Conservation (phyloP, 768 basidiomycete species). For the Piloderma croceum region DNA sequence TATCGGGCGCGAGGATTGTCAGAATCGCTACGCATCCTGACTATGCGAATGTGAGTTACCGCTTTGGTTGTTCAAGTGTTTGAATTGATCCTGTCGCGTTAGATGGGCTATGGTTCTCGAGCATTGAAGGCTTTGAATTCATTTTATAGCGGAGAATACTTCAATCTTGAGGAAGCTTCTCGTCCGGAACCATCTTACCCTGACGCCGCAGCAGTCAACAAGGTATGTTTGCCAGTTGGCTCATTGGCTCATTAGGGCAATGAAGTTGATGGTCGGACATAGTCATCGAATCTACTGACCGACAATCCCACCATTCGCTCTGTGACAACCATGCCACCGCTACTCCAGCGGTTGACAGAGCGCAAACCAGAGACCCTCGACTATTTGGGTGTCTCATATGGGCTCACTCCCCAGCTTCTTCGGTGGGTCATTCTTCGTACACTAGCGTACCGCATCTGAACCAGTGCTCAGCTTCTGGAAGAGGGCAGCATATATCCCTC, state of each 20-base stretch:
- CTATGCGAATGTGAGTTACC: constrained; percentile 69
- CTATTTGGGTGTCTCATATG: constrained; percentile 95
- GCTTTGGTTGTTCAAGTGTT: background rate
- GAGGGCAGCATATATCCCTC: constrained; percentile 81
- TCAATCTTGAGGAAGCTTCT: constrained; percentile 72
- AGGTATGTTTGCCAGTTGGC: background rate
- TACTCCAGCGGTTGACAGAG: constrained; percentile 86
- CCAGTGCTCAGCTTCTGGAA: constrained; percentile 78
- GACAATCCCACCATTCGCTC: constrained; percentile 75
- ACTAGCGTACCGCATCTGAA: background rate
- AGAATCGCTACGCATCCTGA: constrained; percentile 95
- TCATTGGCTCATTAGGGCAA: background rate
- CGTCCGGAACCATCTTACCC: constrained; percentile 53
- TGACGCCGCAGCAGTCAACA: constrained; percentile 44
- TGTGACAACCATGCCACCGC: constrained; percentile 78
- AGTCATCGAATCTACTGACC: constrained; percentile 59
- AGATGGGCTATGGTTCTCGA: constrained; percentile 97
- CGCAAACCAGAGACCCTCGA: constrained; percentile 86
- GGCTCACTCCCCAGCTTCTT: constrained; percentile 80
- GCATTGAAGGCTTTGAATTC: constrained; percentile 82
- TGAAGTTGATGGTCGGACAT: constrained; percentile 1
- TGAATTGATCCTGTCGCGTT: constrained; percentile 7
- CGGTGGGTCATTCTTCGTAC: constrained; percentile 38
- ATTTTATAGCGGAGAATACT: constrained; percentile 91
- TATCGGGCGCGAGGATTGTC: constrained; percentile 89